Conservation (phyloP, 2,329 filamentous ascomycete species). For the Hypoxylon sp. region DNA sequence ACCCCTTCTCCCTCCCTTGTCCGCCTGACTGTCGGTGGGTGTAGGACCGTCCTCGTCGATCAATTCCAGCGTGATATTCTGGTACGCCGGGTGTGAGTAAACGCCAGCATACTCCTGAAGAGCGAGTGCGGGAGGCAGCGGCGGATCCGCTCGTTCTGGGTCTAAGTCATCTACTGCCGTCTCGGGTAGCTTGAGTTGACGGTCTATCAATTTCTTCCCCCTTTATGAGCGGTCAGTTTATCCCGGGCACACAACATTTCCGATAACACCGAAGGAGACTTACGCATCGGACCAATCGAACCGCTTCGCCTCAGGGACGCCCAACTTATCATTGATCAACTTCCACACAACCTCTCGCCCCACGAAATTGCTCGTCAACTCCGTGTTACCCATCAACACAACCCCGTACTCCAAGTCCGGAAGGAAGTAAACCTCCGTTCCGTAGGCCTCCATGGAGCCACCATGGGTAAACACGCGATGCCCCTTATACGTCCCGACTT, state of each 20-base stretch:
- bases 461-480: constrained; percentile 60
- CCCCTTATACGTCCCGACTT: constrained; percentile 58
- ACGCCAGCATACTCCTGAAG: constrained; percentile 58
- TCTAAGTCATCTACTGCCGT: constrained; percentile 57
- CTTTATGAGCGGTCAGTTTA: constrained; percentile 23
- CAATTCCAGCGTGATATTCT: constrained; percentile 53
- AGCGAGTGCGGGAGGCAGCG: constrained; percentile 56
- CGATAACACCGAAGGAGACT: constrained; percentile 28
- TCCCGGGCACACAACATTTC: background rate
- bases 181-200: constrained; percentile 47
- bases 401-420: constrained; percentile 62
- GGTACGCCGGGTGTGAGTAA: constrained; percentile 63
- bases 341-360: constrained; percentile 57
- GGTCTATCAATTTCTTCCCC: constrained; percentile 38
- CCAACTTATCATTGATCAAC: constrained; percentile 60
- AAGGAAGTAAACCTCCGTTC: constrained; percentile 61
- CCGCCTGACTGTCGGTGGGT: background rate
- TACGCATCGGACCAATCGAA: constrained; percentile 57
- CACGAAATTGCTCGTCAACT: constrained; percentile 56
- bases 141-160: constrained; percentile 56
- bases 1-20: constrained; percentile 1
- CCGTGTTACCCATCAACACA: constrained; percentile 63
- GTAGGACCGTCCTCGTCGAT: background rate
- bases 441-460: constrained; percentile 63
- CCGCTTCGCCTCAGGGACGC: constrained; percentile 54